Conservation (phyloP, 306 rosid species). For the Psophocarpus tetragonolobus region DNA sequence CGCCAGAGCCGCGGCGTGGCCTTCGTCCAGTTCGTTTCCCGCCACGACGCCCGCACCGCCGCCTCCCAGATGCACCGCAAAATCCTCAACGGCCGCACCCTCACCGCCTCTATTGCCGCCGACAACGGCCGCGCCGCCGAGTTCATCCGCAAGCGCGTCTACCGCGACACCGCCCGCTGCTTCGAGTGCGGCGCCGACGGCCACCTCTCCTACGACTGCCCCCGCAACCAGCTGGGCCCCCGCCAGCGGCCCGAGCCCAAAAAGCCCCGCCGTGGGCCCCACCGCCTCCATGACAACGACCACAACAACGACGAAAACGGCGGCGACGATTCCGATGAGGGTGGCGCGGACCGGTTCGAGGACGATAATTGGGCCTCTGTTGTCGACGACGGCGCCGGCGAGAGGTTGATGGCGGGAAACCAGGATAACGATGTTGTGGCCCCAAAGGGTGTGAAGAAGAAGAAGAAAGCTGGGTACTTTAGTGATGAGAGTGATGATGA, state of each 20-base stretch:
- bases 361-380: constrained; percentile 88
- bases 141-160: constrained; percentile 70
- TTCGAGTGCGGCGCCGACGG: constrained; percentile 84
- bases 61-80: constrained; percentile 59
- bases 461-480: constrained; percentile 70
- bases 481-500: constrained; percentile 87
- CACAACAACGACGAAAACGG: background rate
- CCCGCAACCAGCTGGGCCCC: constrained; percentile 71
- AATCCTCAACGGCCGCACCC: constrained; percentile 70
- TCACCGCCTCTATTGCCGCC: constrained; percentile 74
- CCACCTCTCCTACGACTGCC: constrained; percentile 84
- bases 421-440: constrained; percentile 23
- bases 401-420: constrained; percentile 42
- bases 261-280: constrained; percentile 42
- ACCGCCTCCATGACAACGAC: background rate
- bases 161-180: constrained; percentile 71
- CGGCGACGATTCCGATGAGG: background rate
- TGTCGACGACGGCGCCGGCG: constrained; percentile 64
- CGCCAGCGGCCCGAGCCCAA: constrained; percentile 57
- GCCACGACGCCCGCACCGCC: constrained; percentile 61
- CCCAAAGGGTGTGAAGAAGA: constrained; percentile 58
- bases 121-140: constrained; percentile 90
- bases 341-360: constrained; percentile 57
- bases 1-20: constrained; percentile 88
- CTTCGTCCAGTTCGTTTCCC: constrained; percentile 79